Percentiles rank a stretch among this genome's conserved stretches.
These are phyloP conservation scores for Arctostaphylos glauca DNA, from an alignment of 148 eudicot species.

Conservation along the genomic window DNA sequence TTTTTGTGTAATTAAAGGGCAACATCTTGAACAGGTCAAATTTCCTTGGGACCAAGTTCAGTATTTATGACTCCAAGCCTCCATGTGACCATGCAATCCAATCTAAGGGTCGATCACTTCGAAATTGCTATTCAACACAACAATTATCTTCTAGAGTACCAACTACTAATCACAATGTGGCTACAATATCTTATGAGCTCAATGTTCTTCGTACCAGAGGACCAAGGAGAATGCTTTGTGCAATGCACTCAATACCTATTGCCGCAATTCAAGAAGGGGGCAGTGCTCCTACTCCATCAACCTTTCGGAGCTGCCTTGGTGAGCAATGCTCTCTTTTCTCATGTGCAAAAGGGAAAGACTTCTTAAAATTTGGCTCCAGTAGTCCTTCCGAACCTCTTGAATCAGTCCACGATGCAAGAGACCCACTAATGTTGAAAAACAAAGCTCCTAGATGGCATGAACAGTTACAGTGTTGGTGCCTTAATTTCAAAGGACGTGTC, in stretches of 20 bases:
- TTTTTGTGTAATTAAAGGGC: not conserved
- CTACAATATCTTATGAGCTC: constrained; percentile 43
- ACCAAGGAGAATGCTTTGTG: constrained; percentile 52
- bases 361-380: constrained; percentile 2
- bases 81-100: constrained; percentile 21
- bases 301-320: constrained; percentile 21
- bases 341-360: constrained; percentile 6
- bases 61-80: constrained; percentile 34
- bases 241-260: constrained; percentile 42
- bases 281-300: constrained; percentile 36
- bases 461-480: constrained; percentile 60
- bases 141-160: constrained; percentile 23
- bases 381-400: constrained; percentile 4
- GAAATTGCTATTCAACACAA: constrained; percentile 21
- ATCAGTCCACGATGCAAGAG: not conserved
- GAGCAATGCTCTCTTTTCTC: constrained; percentile 10
- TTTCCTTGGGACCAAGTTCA: constrained; percentile 52
- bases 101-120: constrained; percentile 21
- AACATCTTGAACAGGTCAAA: constrained; percentile 38
- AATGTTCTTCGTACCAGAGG: constrained; percentile 52
- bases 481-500: constrained; percentile 61
- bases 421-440: constrained; percentile 39
- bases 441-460: constrained; percentile 60
- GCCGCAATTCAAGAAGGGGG: constrained; percentile 45
- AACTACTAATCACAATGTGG: constrained; percentile 27